A percentile compares a stretch with the other conserved stretches of the same genome.
These are phyloP conservation scores for Fusarium nodosum DNA, from an alignment of 2,329 filamentous ascomycete genomes.

Conservation along the genomic window DNA sequence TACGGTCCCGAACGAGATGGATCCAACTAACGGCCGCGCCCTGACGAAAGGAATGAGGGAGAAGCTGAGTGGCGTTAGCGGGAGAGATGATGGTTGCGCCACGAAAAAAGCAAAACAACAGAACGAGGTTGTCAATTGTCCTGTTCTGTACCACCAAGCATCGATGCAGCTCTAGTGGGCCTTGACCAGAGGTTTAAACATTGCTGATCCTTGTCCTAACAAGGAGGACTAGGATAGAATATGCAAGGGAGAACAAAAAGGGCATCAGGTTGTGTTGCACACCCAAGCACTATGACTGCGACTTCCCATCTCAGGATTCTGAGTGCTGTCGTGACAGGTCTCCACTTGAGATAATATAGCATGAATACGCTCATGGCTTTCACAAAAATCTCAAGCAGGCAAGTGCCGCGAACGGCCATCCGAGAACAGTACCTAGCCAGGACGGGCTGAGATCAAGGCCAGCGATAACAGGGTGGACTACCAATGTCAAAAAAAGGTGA, in stretches of 20 bases:
- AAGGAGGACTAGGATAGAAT: conserved; percentile 22
- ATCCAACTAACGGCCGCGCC: conserved; percentile 46
- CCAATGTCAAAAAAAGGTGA: conserved; percentile 6
- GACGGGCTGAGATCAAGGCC: neutral
- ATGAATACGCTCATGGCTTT: conserved; percentile 14
- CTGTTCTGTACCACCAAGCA: conserved; percentile 37
- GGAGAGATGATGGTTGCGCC: conserved; percentile 46
- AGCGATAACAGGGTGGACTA: neutral
- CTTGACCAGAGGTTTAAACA: conserved; percentile 44
- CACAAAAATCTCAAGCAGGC: conserved; percentile 36
- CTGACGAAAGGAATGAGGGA: conserved; percentile 46
- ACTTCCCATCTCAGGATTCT: conserved; percentile 33
- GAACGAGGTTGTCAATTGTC: conserved; percentile 27
- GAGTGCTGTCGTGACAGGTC: conserved; percentile 29
- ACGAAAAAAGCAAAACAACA: conserved; percentile 48
- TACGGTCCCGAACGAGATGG: conserved; percentile 15
- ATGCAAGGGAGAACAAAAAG: conserved; percentile 36
- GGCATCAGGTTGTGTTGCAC: conserved; percentile 18
- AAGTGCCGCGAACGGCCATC: conserved; percentile 36
- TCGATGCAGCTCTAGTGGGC: conserved; percentile 29
- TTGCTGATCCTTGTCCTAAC: conserved; percentile 33
- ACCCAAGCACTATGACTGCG: conserved; percentile 21
- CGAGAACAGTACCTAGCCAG: conserved; percentile 14
- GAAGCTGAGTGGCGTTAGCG: conserved; percentile 44
- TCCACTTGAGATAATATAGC: conserved; percentile 23